Base-by-base conservation (phyloP, 2,329 filamentous ascomycete species). In the Monilinia vaccinii-corymbosi region DNA sequence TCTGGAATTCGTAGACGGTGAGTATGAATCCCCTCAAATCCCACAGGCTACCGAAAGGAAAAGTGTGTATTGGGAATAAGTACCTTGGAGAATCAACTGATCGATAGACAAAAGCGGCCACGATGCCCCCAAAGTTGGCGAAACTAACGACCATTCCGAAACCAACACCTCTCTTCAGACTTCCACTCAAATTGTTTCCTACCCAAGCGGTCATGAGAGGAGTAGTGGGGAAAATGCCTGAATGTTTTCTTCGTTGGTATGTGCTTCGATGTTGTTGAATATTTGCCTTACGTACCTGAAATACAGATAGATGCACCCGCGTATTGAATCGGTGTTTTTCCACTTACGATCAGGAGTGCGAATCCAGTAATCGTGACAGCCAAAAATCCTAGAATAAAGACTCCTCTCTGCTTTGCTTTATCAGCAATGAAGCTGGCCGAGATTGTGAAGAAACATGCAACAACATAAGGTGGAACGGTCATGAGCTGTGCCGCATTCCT, bases 91-190 rank as follows among this genome's bases (percentile, higher is more conserved):
- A 44, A 60, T 81, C 75, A 32, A 73, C 72, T 25, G 72, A 60
- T 7, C 76, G 69, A 63, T 79, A 83, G 16, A 81, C 74, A 63
- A 78, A 81, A 5, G 75, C 73, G 1, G 79, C 75, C 55, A 82
- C 72, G 81, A 61, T 49, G 48, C 92, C 91, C 69, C 95, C 95
- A 48, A 96, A 77, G 70, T 96, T 96, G 23, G 91, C 91, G 87
- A 89, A 95, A 23, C 87, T 91, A 63, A 96, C 93, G 58, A 96
- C 87, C 66, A 96, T 85, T 0, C 91, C 92, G 1, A 96, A 76
- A 0, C 89, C 89, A 18, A 96, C 87, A 42, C 90, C 92, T 44
- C 91, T 83, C 77, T 96, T 96, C 74, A 94, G 93, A 8, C 93
- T 88, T n/a, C 92, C 88, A 73, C 96, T 91, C 36, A 86, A 81